These are phyloP conservation scores for Mucor plumbeus DNA, from an alignment of 371 early-diverging fungal genomes.

Conservation along the genomic window DNA sequence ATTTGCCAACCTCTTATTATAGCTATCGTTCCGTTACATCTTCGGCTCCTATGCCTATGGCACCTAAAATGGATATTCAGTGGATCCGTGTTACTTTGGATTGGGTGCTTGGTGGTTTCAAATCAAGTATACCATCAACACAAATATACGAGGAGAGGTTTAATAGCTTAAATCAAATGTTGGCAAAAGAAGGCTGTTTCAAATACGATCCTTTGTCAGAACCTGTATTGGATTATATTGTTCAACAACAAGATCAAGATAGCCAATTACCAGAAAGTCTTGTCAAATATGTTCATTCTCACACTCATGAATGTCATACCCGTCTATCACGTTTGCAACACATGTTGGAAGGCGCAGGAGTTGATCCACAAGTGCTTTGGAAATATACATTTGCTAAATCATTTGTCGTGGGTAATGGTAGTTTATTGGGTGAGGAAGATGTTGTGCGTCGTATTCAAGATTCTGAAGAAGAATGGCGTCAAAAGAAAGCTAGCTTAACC, in stretches of 20 bases:
- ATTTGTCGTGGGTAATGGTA: slow-evolving; percentile 46
- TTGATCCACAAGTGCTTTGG: slow-evolving; percentile 51
- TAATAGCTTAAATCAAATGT: slow-evolving; percentile 23
- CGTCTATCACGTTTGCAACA: slow-evolving; percentile 44
- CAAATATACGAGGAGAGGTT: slow-evolving; percentile 45
- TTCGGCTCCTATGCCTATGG: slow-evolving; percentile 18
- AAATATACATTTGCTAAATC: slow-evolving; percentile 54
- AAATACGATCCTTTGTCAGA: slow-evolving; percentile 52
- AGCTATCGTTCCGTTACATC: slow-evolving; percentile 15
- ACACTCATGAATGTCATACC: slow-evolving; percentile 51
- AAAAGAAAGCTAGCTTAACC: slow-evolving; percentile 30
- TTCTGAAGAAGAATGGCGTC: slow-evolving; percentile 50
- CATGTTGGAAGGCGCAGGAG: slow-evolving; percentile 51
- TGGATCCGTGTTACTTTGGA: slow-evolving; percentile 48
- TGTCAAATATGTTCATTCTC: slow-evolving; percentile 40
- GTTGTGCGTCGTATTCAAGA: slow-evolving; percentile 52
- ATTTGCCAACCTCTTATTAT: slow-evolving; percentile 18
- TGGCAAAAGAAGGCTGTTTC: slow-evolving; percentile 40
- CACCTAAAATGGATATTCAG: slow-evolving; percentile 33
- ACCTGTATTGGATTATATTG: slow-evolving; percentile 42
- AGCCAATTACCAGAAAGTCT: slow-evolving; percentile 23
- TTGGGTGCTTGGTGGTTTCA: slow-evolving; percentile 45
- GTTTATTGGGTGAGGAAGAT: slow-evolving; percentile 48
- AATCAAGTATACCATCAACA: slow-evolving; percentile 23
- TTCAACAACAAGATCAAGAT: slow-evolving; percentile 22